Evolutionary conservation across 345 rosid genomes (phyloP).

Genomic region (Hypericum androsaemum): DNA sequence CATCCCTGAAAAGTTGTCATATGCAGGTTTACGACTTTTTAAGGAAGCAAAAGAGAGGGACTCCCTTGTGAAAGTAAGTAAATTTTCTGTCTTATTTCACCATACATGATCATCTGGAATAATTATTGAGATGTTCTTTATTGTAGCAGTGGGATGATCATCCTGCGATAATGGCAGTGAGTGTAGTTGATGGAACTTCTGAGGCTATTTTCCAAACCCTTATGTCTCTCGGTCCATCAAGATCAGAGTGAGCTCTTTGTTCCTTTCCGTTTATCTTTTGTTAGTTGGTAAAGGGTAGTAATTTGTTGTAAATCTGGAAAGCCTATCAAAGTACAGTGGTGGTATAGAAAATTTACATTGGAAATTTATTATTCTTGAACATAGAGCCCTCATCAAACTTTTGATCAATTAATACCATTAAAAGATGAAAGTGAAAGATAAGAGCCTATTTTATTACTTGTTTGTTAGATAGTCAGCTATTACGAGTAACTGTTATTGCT

Average conservation of each 20-base stretch:
- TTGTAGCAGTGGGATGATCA: conserved; percentile 78
- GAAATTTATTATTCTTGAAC: no score
- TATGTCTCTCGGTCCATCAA: conserved; percentile 89
- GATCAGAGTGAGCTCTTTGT: conserved; percentile 60
- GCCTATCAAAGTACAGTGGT: no score
- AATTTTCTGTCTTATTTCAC: conserved; percentile 11
- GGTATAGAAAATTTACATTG: no score
- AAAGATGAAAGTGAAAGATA: no score
- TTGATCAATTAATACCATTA: no score
- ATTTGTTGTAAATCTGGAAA: conserved; percentile 1
- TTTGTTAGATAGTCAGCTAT: no score
- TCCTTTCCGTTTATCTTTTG: conserved; percentile 3
- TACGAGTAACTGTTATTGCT: no score
- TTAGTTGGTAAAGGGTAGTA: conserved; percentile 3
- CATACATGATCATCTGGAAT: conserved; percentile 5
- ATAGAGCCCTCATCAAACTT: no score
- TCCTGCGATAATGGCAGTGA: conserved; percentile 97
- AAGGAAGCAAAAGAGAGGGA: conserved; percentile 86
- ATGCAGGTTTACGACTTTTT: conserved; percentile 77
- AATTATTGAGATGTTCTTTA: conserved; percentile 2
- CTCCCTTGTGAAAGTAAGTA: conserved; percentile 53
- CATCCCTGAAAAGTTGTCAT: conserved; percentile 14
- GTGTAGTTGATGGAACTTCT: conserved; percentile 85
- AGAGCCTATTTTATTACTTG: no score
- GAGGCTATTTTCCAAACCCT: conserved; percentile 89